These are phyloP conservation scores for Alternaria postmessia DNA, from an alignment of 2,329 filamentous ascomycete species.

Conservation along the genomic window DNA sequence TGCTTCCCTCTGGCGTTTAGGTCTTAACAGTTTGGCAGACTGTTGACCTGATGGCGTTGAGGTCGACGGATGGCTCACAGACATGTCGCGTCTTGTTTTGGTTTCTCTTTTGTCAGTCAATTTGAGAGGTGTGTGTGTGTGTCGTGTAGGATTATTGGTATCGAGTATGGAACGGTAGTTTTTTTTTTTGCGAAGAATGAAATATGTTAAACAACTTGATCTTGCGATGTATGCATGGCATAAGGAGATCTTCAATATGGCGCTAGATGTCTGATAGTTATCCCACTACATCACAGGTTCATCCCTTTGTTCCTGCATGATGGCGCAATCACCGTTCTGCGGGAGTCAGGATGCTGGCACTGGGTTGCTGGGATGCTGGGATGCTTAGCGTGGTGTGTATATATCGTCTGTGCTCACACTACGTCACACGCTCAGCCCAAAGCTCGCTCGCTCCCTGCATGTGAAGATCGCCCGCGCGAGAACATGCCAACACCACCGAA, in stretches of 20 bases:
- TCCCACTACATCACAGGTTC: slow-evolving; percentile 12
- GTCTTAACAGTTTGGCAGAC: slow-evolving; percentile 21
- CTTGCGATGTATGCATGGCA: not conserved
- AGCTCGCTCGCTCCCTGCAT: slow-evolving; percentile 21
- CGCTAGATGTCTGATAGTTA: not conserved
- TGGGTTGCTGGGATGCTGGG: slow-evolving; percentile 3
- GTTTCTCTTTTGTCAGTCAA: slow-evolving; percentile 8
- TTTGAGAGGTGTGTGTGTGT: not conserved
- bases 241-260: not conserved
- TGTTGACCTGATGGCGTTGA: slow-evolving; percentile 27
- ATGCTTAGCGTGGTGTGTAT: slow-evolving; percentile 34
- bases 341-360: not conserved
- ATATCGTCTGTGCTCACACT: slow-evolving; percentile 30
- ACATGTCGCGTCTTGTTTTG: slow-evolving; percentile 20
- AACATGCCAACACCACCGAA: slow-evolving; percentile 13
- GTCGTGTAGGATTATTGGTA: slow-evolving; percentile 31
- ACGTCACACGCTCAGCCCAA: slow-evolving; percentile 34
- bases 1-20: slow-evolving; percentile 32
- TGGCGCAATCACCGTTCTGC: not conserved
- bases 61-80: slow-evolving; percentile 20
- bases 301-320: slow-evolving; percentile 6
- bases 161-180: slow-evolving; percentile 12
- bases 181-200: slow-evolving; percentile 21
- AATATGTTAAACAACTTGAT: slow-evolving; percentile 4
- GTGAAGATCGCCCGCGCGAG: slow-evolving; percentile 30